Conservation (phyloP, 768 basidiomycete species). For the Suillus hirtellus region DNA sequence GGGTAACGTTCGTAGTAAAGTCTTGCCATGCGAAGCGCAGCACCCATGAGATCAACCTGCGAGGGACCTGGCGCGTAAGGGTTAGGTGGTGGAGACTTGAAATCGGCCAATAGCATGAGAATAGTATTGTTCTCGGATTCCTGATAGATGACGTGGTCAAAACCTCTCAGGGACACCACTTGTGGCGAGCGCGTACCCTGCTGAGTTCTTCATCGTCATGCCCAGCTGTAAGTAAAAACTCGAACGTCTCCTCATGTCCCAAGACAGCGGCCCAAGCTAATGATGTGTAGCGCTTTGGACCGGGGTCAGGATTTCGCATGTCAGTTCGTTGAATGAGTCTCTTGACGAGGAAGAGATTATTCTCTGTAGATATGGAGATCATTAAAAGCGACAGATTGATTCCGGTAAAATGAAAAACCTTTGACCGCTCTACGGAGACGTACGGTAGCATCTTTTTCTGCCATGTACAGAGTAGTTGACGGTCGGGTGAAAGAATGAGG, state of each 20-base stretch:
- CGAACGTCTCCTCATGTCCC: constrained; percentile 90
- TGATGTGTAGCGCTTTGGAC: constrained; percentile 75
- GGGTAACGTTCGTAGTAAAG: constrained; percentile 86
- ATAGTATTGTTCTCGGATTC: constrained; percentile 93
- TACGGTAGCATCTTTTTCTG: constrained; percentile 77
- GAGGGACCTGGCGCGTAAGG: constrained; percentile 48
- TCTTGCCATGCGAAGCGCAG: constrained; percentile 82
- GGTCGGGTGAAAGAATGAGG: constrained; percentile 22
- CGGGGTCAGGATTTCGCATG: constrained; percentile 87
- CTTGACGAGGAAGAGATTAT: constrained; percentile 91
- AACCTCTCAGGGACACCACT: constrained; percentile 11
- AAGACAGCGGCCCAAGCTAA: constrained; percentile 90
- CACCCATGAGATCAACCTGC: constrained; percentile 65
- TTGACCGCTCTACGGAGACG: constrained; percentile 80
- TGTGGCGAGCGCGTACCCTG: constrained; percentile 54
- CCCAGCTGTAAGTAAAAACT: constrained; percentile 80
- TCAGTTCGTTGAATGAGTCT: constrained; percentile 84
- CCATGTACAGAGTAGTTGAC: constrained; percentile 49
- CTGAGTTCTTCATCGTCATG: constrained; percentile 95
- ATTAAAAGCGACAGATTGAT: background rate
- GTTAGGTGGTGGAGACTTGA: constrained; percentile 53
- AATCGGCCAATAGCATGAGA: constrained; percentile 88
- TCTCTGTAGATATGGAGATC: constrained; percentile 56
- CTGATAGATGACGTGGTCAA: constrained; percentile 42
- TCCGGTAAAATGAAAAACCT: constrained; percentile 41